These are phyloP conservation scores for Ophiostoma piceae DNA, from an alignment of 2,329 filamentous ascomycete genomes.

Conservation along the genomic window DNA sequence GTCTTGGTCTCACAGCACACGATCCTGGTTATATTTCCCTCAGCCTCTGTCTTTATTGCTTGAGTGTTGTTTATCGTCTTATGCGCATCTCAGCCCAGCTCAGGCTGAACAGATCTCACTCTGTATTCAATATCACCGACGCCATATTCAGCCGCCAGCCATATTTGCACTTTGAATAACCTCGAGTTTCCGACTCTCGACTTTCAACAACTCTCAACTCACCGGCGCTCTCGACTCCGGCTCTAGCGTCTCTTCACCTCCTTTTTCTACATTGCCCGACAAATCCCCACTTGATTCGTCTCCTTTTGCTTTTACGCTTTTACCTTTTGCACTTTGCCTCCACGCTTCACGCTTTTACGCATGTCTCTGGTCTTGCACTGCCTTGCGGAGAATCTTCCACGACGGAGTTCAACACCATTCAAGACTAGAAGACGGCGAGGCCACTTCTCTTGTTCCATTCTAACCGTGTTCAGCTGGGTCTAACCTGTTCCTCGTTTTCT, in stretches of 20 bases:
- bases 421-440: neutral
- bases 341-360: neutral
- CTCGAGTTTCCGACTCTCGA: neutral
- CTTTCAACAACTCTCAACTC: neutral
- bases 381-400: constrained; percentile 7
- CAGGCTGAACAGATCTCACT: neutral
- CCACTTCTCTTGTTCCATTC: neutral
- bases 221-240: neutral
- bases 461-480: neutral
- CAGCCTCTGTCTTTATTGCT: neutral
- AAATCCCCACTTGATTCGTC: neutral
- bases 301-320: neutral
- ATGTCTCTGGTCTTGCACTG: neutral
- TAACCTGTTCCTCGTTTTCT: neutral
- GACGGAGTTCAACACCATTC: neutral
- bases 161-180: neutral
- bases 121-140: neutral
- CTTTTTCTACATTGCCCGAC: constrained; percentile 1
- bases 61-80: neutral
- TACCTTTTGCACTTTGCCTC: neutral
- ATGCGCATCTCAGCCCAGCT: neutral
- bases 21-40: neutral
- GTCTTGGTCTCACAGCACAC: neutral
- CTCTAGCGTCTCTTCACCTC: neutral
- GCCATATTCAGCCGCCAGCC: neutral